Conservation (phyloP, 768 basidiomycete species). For the Tulasnella sp. region DNA sequence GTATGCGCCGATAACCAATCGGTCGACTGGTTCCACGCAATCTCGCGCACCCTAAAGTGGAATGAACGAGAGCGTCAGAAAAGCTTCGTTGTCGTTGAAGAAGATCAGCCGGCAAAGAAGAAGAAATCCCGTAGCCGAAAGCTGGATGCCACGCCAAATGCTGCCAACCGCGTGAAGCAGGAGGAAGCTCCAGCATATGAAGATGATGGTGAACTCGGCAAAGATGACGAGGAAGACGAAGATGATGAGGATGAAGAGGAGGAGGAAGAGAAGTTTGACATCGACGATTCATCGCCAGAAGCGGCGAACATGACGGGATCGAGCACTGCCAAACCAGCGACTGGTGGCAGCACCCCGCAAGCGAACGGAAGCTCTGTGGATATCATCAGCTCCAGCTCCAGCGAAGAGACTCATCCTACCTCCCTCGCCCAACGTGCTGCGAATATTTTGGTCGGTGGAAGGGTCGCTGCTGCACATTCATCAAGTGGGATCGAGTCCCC, state of each 20-base stretch:
- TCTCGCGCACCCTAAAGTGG: conserved; percentile 95
- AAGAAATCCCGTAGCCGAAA: conserved; percentile 11
- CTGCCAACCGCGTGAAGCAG: conserved; percentile 9
- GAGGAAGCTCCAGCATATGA: conserved; percentile 20
- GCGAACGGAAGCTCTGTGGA: conserved; percentile 18
- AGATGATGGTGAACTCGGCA: conserved; percentile 31
- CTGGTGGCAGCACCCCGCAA: neutral
- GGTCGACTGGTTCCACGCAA: conserved; percentile 97
- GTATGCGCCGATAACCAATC: conserved; percentile 97
- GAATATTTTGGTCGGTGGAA: neutral
- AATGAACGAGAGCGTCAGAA: conserved; percentile 98
- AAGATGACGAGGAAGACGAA: conserved; percentile 40
- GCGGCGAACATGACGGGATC: conserved; percentile 22
- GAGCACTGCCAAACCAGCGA: neutral
- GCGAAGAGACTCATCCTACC: neutral
- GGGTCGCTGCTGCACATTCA: no score
- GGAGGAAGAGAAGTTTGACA: conserved; percentile 77
- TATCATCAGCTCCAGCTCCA: conserved; percentile 15
- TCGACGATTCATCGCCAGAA: conserved; percentile 74
- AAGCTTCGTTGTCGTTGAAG: conserved; percentile 96
- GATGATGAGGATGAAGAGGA: conserved; percentile 39
- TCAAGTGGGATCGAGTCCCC: conserved; percentile 29
- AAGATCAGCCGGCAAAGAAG: conserved; percentile 42
- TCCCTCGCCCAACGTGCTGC: conserved; percentile 1
- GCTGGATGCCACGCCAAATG: conserved; percentile 9